phyloP scores from a whole-genome alignment of 495 filamentous ascomycete species.

The Podospora appendiculata region DNA sequence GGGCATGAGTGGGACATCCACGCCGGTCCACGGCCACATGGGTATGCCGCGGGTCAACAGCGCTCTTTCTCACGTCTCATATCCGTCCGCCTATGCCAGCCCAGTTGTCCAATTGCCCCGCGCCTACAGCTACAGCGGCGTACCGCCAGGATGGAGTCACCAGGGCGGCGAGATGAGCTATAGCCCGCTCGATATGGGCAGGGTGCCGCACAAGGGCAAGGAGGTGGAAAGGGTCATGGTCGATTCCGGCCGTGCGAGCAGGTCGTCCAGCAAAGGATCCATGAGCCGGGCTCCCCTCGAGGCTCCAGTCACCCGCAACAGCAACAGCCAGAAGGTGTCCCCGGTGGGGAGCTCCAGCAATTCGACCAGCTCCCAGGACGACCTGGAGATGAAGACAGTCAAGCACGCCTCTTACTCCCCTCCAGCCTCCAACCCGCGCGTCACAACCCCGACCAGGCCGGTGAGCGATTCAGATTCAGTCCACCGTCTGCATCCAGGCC shows the following conservation, averaged over 20 bases:
- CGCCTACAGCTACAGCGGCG: slow-evolving; percentile 33
- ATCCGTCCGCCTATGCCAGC: slow-evolving; percentile 30
- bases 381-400: slow-evolving; percentile 24
- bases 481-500: slow-evolving; percentile 23
- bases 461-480: slow-evolving; percentile 11
- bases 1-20: slow-evolving; percentile 20
- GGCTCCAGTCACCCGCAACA: background rate
- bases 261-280: slow-evolving; percentile 23
- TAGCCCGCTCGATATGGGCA: slow-evolving; percentile 8
- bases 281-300: slow-evolving; percentile 4
- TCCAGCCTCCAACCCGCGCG: background rate
- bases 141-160: slow-evolving; percentile 22
- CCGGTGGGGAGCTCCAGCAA: slow-evolving; percentile 22
- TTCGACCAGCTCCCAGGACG: slow-evolving; percentile 28
- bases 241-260: slow-evolving; percentile 16
- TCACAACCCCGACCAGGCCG: slow-evolving; percentile 1
- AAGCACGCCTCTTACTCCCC: slow-evolving; percentile 4
- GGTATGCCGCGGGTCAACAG: slow-evolving; percentile 35
- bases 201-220: slow-evolving; percentile 22
- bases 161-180: slow-evolving; percentile 13
- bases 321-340: slow-evolving; percentile 4
- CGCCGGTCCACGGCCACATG: slow-evolving; percentile 9
- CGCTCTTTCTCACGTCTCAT: slow-evolving; percentile 33
- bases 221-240: slow-evolving; percentile 20
- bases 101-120: slow-evolving; percentile 34